Conservation (phyloP, 169 alveolate species). For the Hepatocystis sp. region DNA sequence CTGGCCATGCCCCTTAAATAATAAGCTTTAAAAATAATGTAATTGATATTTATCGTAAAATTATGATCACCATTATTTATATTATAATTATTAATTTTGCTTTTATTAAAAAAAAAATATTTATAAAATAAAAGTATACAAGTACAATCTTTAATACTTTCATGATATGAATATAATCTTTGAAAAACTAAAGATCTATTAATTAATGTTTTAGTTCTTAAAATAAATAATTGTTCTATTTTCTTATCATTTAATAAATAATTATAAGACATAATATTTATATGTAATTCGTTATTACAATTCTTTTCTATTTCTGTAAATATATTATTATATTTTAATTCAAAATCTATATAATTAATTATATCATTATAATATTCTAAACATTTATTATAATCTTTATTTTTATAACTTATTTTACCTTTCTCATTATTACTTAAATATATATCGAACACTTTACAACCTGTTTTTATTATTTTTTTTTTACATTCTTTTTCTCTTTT, state of each 20-base stretch:
- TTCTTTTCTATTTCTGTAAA: constrained; percentile 72
- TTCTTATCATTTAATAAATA: constrained; percentile 24
- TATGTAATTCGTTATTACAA: constrained; percentile 40
- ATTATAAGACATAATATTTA: constrained; percentile 49
- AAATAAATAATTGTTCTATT: constrained; percentile 42
- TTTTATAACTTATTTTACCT: constrained; percentile 57
- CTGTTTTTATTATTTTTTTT: background rate
- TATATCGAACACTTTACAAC: constrained; percentile 30
- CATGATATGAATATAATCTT: constrained; percentile 26
- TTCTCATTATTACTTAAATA: constrained; percentile 57
- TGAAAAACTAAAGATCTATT: constrained; percentile 65
- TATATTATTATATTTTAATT: constrained; percentile 60
- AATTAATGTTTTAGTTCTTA: constrained; percentile 67
- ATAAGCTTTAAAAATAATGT: constrained; percentile 65
- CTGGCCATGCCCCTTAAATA: constrained; percentile 75
- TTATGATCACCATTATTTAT: constrained; percentile 6
- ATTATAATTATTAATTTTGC: constrained; percentile 2
- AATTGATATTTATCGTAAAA: constrained; percentile 26
- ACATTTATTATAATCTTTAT: constrained; percentile 46
- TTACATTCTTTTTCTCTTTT: background rate
- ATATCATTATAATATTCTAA: constrained; percentile 71
- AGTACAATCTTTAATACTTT: constrained; percentile 72
- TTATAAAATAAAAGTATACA: constrained; percentile 53
- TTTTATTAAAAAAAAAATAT: constrained; percentile 34
- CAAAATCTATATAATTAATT: constrained; percentile 67